Evolutionary conservation across 768 basidiomycete species (phyloP).

Genomic region (Leccinum disarticulatum): DNA sequence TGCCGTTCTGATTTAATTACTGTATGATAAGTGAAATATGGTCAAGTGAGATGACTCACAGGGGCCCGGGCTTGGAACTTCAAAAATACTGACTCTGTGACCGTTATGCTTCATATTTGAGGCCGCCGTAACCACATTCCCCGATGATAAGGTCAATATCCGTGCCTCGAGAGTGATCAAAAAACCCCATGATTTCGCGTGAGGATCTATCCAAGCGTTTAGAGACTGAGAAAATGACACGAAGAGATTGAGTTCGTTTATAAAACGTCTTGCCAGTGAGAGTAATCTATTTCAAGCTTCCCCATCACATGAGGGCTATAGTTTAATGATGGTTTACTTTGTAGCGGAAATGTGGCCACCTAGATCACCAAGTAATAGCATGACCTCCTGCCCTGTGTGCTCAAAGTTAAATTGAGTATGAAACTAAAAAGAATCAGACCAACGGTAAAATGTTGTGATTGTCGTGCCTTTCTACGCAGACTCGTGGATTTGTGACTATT

Average conservation of each 20-base stretch:
- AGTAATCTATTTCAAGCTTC: background rate
- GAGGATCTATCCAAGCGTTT: slow-evolving; percentile 1
- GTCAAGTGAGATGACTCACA: slow-evolving; percentile 8
- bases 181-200: background rate
- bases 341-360: background rate
- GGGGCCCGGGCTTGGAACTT: slow-evolving; percentile 11
- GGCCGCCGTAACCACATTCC: slow-evolving; percentile 20
- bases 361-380: background rate
- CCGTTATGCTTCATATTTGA: slow-evolving; percentile 12
- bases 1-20: slow-evolving; percentile 14
- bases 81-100: slow-evolving; percentile 22
- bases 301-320: background rate
- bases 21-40: slow-evolving; percentile 3
- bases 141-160: slow-evolving; percentile 3
- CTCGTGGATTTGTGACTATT: background rate
- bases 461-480: background rate
- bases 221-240: background rate
- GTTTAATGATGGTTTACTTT: background rate
- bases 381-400: background rate
- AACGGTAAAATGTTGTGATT: background rate
- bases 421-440: background rate
- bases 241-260: background rate
- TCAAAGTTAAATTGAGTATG: background rate
- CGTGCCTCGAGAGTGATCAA: background rate
- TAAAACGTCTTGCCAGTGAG: background rate